A percentile compares a stretch with the other conserved stretches of the same genome.
phyloP scores from a whole-genome alignment of 768 basidiomycete genomes.

The Leccinum incarnatum region DNA sequence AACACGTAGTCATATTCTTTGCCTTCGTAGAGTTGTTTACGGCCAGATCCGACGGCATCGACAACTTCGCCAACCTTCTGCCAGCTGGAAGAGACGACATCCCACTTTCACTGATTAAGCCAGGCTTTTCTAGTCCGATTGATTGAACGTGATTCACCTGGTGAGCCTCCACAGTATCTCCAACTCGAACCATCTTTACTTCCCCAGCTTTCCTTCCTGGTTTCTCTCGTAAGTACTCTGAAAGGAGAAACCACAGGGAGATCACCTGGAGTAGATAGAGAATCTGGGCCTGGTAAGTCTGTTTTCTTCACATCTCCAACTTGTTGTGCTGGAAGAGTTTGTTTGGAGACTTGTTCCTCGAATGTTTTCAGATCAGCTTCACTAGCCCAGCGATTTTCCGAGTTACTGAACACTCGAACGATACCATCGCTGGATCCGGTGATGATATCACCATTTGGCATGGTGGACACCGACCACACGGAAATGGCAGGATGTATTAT shows the following conservation, averaged over 20 bases:
- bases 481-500: constrained; percentile 94
- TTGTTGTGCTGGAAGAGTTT: constrained; percentile 81
- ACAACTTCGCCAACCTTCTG: constrained; percentile 95
- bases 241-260: not conserved
- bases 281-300: constrained; percentile 86
- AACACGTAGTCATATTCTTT: constrained; percentile 99
- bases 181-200: constrained; percentile 86
- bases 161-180: constrained; percentile 82
- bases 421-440: constrained; percentile 88
- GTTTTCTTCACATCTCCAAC: constrained; percentile 91
- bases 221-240: constrained; percentile 8
- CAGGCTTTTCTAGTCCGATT: not conserved
- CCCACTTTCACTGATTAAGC: constrained; percentile 66
- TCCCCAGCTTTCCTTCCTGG: constrained; percentile 91
- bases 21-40: constrained; percentile 89
- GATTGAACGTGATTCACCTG: constrained; percentile 52
- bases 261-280: constrained; percentile 64
- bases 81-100: constrained; percentile 65
- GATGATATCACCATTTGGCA: constrained; percentile 90
- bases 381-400: constrained; percentile 70
- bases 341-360: constrained; percentile 72
- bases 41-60: constrained; percentile 86
- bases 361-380: constrained; percentile 62
- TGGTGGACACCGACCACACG: constrained; percentile 89
- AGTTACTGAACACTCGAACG: constrained; percentile 81